These are phyloP conservation scores for Talaromyces atroroseus DNA, from an alignment of 2,329 filamentous ascomycete genomes.

Conservation along the genomic window DNA sequence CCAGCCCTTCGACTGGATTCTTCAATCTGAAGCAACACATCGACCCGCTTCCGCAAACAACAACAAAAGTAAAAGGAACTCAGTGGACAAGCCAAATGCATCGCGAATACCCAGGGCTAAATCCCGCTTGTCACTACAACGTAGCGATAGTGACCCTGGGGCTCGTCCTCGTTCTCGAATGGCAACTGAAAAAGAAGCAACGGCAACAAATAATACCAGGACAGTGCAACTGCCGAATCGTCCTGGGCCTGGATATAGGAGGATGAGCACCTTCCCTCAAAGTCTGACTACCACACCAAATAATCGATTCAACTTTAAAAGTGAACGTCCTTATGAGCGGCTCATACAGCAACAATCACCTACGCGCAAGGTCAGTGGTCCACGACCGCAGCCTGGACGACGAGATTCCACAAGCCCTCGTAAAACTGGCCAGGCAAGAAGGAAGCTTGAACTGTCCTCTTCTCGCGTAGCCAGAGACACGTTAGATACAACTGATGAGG, in stretches of 20 bases:
- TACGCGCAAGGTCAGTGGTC: slow-evolving; percentile 27
- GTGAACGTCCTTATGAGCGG: slow-evolving; percentile 35
- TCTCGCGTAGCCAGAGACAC: slow-evolving; percentile 6
- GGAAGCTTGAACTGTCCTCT: background rate
- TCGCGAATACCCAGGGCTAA: slow-evolving; percentile 24
- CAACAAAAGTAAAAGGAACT: slow-evolving; percentile 26
- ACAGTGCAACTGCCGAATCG: slow-evolving; percentile 21
- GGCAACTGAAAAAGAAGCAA: slow-evolving; percentile 13
- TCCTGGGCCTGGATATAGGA: slow-evolving; percentile 13
- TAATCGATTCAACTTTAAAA: slow-evolving; percentile 36
- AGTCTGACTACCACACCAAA: slow-evolving; percentile 31
- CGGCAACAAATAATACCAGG: slow-evolving; percentile 19
- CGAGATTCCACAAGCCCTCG: slow-evolving; percentile 3
- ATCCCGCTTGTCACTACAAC: slow-evolving; percentile 19
- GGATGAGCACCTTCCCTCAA: slow-evolving; percentile 23
- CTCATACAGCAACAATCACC: slow-evolving; percentile 31
- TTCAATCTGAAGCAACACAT: slow-evolving; percentile 22
- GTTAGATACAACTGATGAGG: slow-evolving; percentile 18
- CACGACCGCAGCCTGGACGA: slow-evolving; percentile 21
- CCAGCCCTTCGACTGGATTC: slow-evolving; percentile 23
- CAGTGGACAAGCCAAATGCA: slow-evolving; percentile 27
- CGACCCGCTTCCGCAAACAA: slow-evolving; percentile 12
- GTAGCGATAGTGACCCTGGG: slow-evolving; percentile 11
- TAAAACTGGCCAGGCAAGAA: background rate
- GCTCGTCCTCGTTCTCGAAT: slow-evolving; percentile 1